These are phyloP conservation scores for Wallacemonas sp. DNA, from an alignment of 208 protist species.

Conservation along the genomic window DNA sequence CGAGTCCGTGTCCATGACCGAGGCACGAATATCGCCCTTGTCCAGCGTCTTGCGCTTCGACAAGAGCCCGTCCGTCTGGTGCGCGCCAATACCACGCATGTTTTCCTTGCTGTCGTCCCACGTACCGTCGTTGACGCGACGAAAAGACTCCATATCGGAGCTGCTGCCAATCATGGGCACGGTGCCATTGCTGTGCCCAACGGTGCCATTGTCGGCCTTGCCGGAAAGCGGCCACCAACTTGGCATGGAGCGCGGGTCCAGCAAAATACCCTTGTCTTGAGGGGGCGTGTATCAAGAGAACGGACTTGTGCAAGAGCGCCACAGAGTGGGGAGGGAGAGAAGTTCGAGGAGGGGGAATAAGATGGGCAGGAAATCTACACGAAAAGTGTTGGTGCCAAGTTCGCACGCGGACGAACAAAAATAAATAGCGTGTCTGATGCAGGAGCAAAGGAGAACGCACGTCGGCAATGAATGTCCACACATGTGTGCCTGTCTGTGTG, in stretches of 20 bases:
- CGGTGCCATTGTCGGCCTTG: neutral
- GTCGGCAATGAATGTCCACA: too few species aligned
- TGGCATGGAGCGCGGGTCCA: slow-evolving; percentile 10
- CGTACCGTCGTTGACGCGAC: neutral
- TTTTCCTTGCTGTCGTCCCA: neutral
- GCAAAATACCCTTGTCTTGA: too few species aligned
- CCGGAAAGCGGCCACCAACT: slow-evolving; percentile 16
- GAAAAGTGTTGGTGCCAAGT: too few species aligned
- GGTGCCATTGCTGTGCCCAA: neutral
- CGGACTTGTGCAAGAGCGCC: too few species aligned
- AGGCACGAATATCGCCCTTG: slow-evolving; percentile 38
- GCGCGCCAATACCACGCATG: neutral
- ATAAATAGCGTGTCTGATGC: too few species aligned
- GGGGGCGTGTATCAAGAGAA: neutral
- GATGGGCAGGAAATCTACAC: too few species aligned
- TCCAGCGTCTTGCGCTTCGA: neutral
- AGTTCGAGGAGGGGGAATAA: too few species aligned
- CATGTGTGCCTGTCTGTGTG: too few species aligned
- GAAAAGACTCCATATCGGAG: neutral
- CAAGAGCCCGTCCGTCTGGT: neutral
- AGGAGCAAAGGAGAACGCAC: too few species aligned
- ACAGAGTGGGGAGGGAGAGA: too few species aligned
- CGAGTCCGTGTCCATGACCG: slow-evolving; percentile 60
- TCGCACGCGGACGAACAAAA: too few species aligned
- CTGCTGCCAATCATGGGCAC: slow-evolving; percentile 1